Conservation (phyloP, 1,139 yeast species). For the Protomyces arabidopsidicola region DNA sequence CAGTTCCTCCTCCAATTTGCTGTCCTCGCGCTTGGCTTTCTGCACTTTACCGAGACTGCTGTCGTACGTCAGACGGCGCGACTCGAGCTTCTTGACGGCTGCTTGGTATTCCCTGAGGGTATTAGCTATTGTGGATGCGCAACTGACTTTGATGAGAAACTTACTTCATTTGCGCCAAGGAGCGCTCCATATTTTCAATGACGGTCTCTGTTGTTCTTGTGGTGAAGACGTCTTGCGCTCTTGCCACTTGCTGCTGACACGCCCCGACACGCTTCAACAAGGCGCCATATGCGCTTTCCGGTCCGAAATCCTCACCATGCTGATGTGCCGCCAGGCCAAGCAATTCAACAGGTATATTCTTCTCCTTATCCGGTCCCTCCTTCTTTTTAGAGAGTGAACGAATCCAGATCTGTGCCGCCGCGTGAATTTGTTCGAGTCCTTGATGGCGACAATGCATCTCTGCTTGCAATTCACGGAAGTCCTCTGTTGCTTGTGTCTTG, state of each 20-base stretch:
- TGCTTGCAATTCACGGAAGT: conserved; percentile 33
- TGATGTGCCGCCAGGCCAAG: conserved; percentile 29
- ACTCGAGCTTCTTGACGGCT: conserved; percentile 35
- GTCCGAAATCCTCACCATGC: conserved; percentile 33
- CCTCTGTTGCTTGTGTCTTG: conserved; percentile 34
- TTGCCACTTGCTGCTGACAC: conserved; percentile 34
- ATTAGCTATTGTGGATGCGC: not conserved
- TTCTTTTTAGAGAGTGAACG: conserved; percentile 32
- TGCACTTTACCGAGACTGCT: conserved; percentile 34
- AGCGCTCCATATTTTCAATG: conserved; percentile 22
- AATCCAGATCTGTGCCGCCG: conserved; percentile 32
- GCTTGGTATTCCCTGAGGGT: conserved; percentile 22
- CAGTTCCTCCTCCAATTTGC: conserved; percentile 35
- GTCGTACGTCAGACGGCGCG: conserved; percentile 35
- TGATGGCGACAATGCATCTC: conserved; percentile 33
- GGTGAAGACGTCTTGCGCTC: conserved; percentile 33
- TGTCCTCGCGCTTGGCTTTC: conserved; percentile 34
- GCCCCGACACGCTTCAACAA: conserved; percentile 32
- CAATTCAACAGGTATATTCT: conserved; percentile 33
- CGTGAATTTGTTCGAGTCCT: conserved; percentile 33
- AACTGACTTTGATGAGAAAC: not conserved
- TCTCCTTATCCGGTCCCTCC: conserved; percentile 31
- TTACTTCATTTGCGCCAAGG: conserved; percentile 29
- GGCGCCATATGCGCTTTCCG: conserved; percentile 34
- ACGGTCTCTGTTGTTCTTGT: conserved; percentile 30